Percentiles rank a stretch among this genome's conserved stretches.
These are phyloP conservation scores for Penicillium sp. DNA, from an alignment of 2,329 filamentous ascomycete genomes.

Conservation along the genomic window DNA sequence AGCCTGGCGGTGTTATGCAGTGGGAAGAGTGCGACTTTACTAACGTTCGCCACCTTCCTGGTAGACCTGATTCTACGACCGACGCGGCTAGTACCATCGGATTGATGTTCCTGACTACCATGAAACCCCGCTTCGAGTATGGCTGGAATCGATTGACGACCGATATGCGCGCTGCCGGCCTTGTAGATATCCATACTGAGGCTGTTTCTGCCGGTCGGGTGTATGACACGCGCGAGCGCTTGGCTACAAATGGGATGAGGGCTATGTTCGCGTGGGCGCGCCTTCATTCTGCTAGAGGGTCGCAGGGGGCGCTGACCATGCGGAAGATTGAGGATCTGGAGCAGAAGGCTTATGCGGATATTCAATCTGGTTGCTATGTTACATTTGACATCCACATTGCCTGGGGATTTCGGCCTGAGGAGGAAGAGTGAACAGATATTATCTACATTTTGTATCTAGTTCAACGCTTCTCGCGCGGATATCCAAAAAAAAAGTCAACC, in stretches of 20 bases:
- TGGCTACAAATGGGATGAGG: conserved; percentile 4
- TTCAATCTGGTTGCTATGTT: conserved; percentile 14
- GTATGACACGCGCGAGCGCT: neutral
- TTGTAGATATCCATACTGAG: neutral
- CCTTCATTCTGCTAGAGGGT: neutral
- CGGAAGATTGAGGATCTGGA: conserved; percentile 6
- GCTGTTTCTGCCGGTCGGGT: neutral
- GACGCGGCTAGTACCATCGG: neutral
- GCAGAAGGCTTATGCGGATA: conserved; percentile 1
- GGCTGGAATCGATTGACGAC: neutral
- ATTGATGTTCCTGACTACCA: neutral
- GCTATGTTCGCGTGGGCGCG: conserved; percentile 2
- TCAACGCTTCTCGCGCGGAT: neutral
- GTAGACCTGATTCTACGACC: neutral
- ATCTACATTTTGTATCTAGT: neutral
- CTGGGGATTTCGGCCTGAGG: neutral
- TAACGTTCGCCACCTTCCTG: neutral
- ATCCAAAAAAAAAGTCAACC: neutral
- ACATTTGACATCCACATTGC: conserved; percentile 13
- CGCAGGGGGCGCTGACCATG: neutral
- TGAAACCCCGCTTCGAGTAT: neutral
- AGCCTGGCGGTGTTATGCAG: conserved; percentile 15
- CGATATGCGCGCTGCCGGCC: neutral
- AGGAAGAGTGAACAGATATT: neutral
- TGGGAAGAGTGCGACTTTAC: conserved; percentile 19